phyloP scores from a whole-genome alignment of 805 yeast genomes.

The Metschnikowia aberdeeniae region DNA sequence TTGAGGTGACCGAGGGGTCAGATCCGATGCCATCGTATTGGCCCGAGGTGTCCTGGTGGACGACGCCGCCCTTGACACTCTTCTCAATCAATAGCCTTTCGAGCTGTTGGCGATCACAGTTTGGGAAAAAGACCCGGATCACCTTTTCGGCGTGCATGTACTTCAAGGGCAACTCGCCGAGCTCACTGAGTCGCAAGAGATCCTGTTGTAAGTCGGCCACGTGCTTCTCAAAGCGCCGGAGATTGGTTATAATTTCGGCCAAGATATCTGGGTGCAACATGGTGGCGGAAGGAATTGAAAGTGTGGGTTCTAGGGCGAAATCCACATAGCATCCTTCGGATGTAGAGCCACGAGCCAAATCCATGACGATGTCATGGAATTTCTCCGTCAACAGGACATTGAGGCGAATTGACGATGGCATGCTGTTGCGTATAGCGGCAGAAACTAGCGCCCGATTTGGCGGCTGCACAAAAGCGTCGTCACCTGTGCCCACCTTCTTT shows the following conservation, averaged over 20 bases:
- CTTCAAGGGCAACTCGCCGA: conserved; percentile 65
- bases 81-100: conserved; percentile 54
- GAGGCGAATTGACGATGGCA: conserved; percentile 20
- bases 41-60: conserved; percentile 28
- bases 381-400: conserved; percentile 27
- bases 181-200: conserved; percentile 44
- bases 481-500: conserved; percentile 6
- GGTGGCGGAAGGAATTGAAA: conserved; percentile 32
- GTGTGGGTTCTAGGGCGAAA: conserved; percentile 26
- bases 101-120: conserved; percentile 56
- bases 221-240: conserved; percentile 32
- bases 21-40: conserved; percentile 7
- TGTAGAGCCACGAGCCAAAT: conserved; percentile 13
- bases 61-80: conserved; percentile 55
- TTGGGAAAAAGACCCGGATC: conserved; percentile 63
- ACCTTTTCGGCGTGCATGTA: conserved; percentile 35
- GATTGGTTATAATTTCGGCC: conserved; percentile 17
- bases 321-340: conserved; percentile 26
- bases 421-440: background rate
- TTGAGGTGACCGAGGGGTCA: conserved; percentile 10
- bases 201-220: conserved; percentile 42
- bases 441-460: background rate
- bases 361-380: conserved; percentile 17
- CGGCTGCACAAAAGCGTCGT: conserved; percentile 4
- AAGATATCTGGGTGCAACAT: conserved; percentile 29